Percentiles rank a stretch among this genome's conserved stretches.
Evolutionary conservation across 1,284 basidiomycete genomes (phyloP).

Genomic region (Sporisorium scitamineum): DNA sequence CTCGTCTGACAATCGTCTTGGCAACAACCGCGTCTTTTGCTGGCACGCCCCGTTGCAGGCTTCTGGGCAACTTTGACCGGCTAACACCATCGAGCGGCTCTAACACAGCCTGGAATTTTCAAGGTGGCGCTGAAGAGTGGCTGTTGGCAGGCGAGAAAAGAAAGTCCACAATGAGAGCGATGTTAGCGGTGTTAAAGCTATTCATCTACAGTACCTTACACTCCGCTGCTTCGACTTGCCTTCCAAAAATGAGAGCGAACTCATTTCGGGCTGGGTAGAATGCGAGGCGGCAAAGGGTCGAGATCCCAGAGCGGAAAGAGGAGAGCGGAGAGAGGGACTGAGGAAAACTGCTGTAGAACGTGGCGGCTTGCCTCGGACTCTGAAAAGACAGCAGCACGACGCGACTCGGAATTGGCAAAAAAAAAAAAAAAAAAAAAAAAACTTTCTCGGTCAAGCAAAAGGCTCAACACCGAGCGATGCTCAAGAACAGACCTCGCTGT

Average conservation of each 20-base stretch:
- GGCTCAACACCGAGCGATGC: not conserved
- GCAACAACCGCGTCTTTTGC: not conserved
- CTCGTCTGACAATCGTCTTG: not conserved
- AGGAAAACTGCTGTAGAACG: not conserved
- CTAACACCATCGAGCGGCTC: not conserved
- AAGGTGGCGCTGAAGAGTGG: not conserved
- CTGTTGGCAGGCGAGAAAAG: not conserved
- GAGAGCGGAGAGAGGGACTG: too few species aligned
- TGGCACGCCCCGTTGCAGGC: too few species aligned
- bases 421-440: too few species aligned
- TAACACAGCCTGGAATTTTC: not conserved
- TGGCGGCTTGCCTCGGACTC: not conserved
- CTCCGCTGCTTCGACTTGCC: not conserved
- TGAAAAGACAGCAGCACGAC: not conserved
- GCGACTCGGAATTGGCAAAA: too few species aligned
- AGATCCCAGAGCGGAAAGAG: too few species aligned
- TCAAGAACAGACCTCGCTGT: not conserved
- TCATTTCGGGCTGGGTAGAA: too few species aligned
- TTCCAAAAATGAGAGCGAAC: too few species aligned
- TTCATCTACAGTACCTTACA: not conserved
- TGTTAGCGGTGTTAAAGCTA: constrained; percentile 4
- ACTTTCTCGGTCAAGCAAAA: too few species aligned
- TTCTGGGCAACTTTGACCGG: too few species aligned
- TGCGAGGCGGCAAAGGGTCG: too few species aligned
- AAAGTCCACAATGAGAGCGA: not conserved